Evolutionary conservation across 352 stramenopile genomes (phyloP), one percentile per base, ranked within the genome.

Genomic region (Pythium sukuiense): DNA sequence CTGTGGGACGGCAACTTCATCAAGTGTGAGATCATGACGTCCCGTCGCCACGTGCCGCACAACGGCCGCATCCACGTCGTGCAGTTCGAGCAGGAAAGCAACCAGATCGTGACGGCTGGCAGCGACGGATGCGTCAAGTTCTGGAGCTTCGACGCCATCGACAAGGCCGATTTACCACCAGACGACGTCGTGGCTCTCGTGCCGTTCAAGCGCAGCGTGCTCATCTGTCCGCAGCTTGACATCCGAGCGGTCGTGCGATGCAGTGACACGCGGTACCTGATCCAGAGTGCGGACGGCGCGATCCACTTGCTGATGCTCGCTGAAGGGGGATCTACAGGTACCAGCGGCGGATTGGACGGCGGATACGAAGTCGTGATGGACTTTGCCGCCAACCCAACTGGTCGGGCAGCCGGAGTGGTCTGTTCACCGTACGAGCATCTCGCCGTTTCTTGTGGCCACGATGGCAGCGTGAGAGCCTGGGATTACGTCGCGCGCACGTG

Each of bases 1-100:
- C 73, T 98, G 12, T 98, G 95, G 95, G 95, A 98, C 50, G 95
- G 93, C 11, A 92, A 97, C 67, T 98, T 98, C 61, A 98, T 98
- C 68, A 98, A 98, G 79, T 98, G 88, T 60, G 87, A 96, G 60
- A 78, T 98, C 50, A 64, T 88, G 20, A 90, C 82, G 18, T 82
- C 76, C 2, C 83, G 81, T 2, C 74, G 81, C 11, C 72, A 92
- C 20, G n/a, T 85, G 8, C 86, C 87, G 16, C 92, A 98, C 61
- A 61, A 69, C 3, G 87, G 83, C 0, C 72, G 71, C 16, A 84
- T 98, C 48, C 89, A 80, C 30, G 88, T 93, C 29, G 83, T 95
- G 6, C 72, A 88, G 27, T 87, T 80, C 30, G 85, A 94, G 30
- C 63, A 73, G 16, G 69, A 75, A 6, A 63, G 67, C 18, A 35